Evolutionary conservation across 2,329 filamentous ascomycete genomes (phyloP), one percentile per base, ranked within the genome.

Genomic region (Ustilaginoidea virens): DNA sequence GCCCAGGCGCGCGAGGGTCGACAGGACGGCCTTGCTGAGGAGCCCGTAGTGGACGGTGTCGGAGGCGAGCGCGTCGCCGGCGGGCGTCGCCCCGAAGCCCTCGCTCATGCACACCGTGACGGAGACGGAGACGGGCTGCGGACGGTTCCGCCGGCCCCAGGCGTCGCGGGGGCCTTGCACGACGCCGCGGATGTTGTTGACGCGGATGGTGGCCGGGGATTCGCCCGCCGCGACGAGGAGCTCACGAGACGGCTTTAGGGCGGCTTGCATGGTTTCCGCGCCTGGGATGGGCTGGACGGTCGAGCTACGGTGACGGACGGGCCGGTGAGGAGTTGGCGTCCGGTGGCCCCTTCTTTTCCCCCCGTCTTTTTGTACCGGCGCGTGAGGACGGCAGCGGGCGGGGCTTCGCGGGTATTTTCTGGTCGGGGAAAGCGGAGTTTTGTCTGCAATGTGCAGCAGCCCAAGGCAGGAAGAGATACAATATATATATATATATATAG

Each of bases 41-140:
- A 57, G 61, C 2, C 80, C 79, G 43, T 86, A 86, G 53, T 86
- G 76, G 15, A 83, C 69, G 2, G 80, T 85, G 45, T 78, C 78
- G n/a, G 52, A 50, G 25, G 70, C 65, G 19, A 86, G 63, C 7
- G 55, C 54, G 52, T 86, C 80, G 4, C 51, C 49, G 2, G 58
- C 42, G 0, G 73, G 70, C 1, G 75, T 69, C 0, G 63, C 58
- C 27, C 54, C 55, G 43, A 83, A 82, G 0, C 62, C 49, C 6
- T 53, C 44, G 10, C 52, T 48, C 34, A 83, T 61, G 3, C 59
- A 62, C 4, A 82, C 59, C 13, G 64, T 60, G 19, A 70, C 64
- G 4, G 72, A 74, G 7, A 83, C 42, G 5, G 68, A 44, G 7
- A 71, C 56, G 6, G 78, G 76, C 50, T 83, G 79, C 8, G 58